Base-by-base conservation (phyloP, 805 yeast species). In the Yarrowia yakushimensis region DNA sequence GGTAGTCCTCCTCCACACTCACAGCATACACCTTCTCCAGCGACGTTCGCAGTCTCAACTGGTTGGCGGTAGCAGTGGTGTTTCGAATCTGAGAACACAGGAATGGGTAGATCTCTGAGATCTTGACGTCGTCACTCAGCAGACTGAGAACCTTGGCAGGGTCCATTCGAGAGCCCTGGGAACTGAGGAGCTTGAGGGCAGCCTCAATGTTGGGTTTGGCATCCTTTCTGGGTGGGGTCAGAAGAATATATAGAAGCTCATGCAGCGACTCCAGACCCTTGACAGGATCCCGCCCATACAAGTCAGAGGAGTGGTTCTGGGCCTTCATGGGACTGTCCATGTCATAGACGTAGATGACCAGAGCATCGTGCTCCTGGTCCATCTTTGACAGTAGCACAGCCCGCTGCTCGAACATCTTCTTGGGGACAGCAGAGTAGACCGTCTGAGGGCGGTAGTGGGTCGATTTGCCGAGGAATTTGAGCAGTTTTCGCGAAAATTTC, bases 321-420 rank as follows among this genome's bases (percentile, higher is more conserved):
- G 96, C 88, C n/a, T 77, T 74, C 20, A 73, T 73, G 52, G 82
- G 78, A 69, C 87, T 87, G 3, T 81, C 73, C 46, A 88, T 72
- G 20, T 84, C 83, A 54, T 81, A 78, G 50, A 82, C 83, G 25
- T 85, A 77, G 1, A 90, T 81, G 62, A 82, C 82, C 17, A 93
- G 74, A 0, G 90, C 85, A 10, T 55, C 61, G 3, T 28, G 48
- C 30, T 55, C 89, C 60, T 83, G 83, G 0, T 82, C 85, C 43
- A 87, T 69, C 64, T 82, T 80, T 48, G 80, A 79, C 61, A 87
- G 77, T 2, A 91, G 81, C 48, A 81, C 78, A 0, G 88, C 83
- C 41, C 82, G 79, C 39, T 86, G 77, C 23, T 81, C 74, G 9
- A 80, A 63, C 48, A 55, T 39, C 18, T 37, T 55, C 20, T 37